Conservation (phyloP, 495 filamentous ascomycete genomes). For the Beverwykella pulmonaria region DNA sequence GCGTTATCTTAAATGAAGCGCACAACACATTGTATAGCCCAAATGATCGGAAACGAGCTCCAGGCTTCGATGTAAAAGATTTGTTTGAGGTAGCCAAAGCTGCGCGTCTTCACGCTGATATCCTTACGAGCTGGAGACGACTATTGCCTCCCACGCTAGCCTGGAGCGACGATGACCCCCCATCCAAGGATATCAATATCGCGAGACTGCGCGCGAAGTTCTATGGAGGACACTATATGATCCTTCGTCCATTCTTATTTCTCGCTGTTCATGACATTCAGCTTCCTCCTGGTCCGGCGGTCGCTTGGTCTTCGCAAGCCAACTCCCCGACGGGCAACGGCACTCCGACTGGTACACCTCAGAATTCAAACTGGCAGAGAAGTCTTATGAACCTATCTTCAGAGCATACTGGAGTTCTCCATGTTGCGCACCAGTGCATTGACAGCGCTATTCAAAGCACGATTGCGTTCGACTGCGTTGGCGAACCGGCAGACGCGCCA, state of each 20-base stretch:
- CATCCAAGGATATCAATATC: constrained; percentile 73
- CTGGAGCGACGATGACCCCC: constrained; percentile 71
- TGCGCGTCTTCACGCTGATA: constrained; percentile 15
- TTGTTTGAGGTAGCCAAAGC: constrained; percentile 16
- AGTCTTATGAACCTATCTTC: constrained; percentile 2
- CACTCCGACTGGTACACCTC: neutral
- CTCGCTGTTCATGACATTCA: constrained; percentile 58
- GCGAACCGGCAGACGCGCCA: constrained; percentile 34
- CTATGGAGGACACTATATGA: constrained; percentile 88
- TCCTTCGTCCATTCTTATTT: constrained; percentile 79
- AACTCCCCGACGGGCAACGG: constrained; percentile 8
- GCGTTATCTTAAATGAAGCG: constrained; percentile 81
- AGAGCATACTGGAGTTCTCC: constrained; percentile 11
- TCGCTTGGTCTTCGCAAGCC: neutral
- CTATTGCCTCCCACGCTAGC: constrained; percentile 45
- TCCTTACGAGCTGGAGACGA: neutral
- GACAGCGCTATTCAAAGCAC: constrained; percentile 82
- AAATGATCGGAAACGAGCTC: neutral
- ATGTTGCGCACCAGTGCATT: constrained; percentile 54
- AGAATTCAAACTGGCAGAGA: neutral
- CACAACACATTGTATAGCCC: constrained; percentile 75
- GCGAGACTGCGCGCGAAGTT: constrained; percentile 92
- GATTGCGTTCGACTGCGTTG: constrained; percentile 75
- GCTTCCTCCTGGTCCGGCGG: constrained; percentile 16
- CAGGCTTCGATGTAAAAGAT: constrained; percentile 6